phyloP scores from a whole-genome alignment of 768 basidiomycete genomes.

The Steccherinum ochraceum region DNA sequence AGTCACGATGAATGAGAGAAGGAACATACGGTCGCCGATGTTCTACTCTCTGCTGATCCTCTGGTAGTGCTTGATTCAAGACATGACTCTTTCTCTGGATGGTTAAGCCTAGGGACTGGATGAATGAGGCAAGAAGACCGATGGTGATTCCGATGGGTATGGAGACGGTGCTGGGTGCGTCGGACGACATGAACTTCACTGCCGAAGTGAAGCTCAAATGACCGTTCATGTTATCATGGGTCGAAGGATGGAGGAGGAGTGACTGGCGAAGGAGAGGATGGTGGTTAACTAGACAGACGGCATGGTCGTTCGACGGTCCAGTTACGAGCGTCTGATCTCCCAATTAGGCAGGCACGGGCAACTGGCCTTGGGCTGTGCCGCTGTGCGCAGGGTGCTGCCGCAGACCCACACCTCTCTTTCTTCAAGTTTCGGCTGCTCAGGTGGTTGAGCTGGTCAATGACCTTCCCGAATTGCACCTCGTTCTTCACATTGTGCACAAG shows the following conservation, averaged over 20 bases:
- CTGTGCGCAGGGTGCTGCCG: too few relatives aligned
- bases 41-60: slow-evolving; percentile 57
- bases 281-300: too few relatives aligned
- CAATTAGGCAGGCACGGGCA: too few relatives aligned
- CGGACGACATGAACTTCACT: slow-evolving; percentile 17
- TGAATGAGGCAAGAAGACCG: slow-evolving; percentile 77
- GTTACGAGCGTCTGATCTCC: too few relatives aligned
- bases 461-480: too few relatives aligned
- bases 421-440: too few relatives aligned
- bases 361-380: too few relatives aligned
- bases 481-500: too few relatives aligned
- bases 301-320: too few relatives aligned
- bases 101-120: slow-evolving; percentile 89
- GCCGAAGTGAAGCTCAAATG: background rate
- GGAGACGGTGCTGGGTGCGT: slow-evolving; percentile 25
- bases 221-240: background rate
- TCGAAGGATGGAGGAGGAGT: too few relatives aligned
- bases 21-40: slow-evolving; percentile 69
- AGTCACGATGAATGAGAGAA: slow-evolving; percentile 1
- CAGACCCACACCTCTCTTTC: too few relatives aligned
- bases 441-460: too few relatives aligned
- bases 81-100: slow-evolving; percentile 94
- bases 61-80: slow-evolving; percentile 67
- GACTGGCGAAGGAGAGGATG: background rate
- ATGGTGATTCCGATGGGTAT: slow-evolving; percentile 40